A percentile compares a stretch with the other conserved stretches of the same genome.
Conservation (phyloP, 2,329 filamentous ascomycete species). For the Epichloe hybrida region DNA sequence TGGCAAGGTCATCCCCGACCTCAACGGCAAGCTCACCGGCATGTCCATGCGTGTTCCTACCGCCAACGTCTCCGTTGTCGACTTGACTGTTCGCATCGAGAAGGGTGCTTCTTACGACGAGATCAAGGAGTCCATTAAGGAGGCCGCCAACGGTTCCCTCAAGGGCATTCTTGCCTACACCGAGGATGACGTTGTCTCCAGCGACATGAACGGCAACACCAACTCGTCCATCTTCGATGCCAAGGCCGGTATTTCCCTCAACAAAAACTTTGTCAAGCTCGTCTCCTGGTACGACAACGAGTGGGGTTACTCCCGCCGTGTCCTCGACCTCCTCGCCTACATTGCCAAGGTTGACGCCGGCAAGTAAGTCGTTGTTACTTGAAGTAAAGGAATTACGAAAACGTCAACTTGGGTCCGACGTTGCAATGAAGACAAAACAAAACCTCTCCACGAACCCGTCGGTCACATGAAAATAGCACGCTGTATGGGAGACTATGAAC, state of each 20-base stretch:
- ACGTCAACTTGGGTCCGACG: background rate
- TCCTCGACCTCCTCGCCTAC: conserved; percentile 68
- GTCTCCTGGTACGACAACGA: conserved; percentile 99
- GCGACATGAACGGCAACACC: conserved; percentile 83
- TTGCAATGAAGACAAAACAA: background rate
- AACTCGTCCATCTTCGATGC: conserved; percentile 98
- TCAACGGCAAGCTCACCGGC: conserved; percentile 99
- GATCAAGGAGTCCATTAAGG: conserved; percentile 89
- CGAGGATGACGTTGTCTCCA: conserved; percentile 92
- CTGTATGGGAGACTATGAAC: background rate
- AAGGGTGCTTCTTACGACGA: conserved; percentile 78
- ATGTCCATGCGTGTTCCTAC: conserved; percentile 99
- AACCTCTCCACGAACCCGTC: background rate
- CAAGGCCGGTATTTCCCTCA: conserved; percentile 97
- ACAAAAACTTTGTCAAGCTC: conserved; percentile 98
- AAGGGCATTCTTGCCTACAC: conserved; percentile 93
- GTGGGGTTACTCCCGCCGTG: conserved; percentile 98
- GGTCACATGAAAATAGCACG: background rate
- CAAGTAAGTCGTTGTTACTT: conserved; percentile 25
- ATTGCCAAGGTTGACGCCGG: conserved; percentile 62
- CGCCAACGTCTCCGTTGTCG: conserved; percentile 96
- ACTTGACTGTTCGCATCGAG: conserved; percentile 87
- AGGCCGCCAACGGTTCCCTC: conserved; percentile 66
- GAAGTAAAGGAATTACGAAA: background rate
- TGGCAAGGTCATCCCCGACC: conserved; percentile 95